These are phyloP conservation scores for Phaeophleospora eucalypticola DNA, from an alignment of 2,329 filamentous ascomycete species.

Conservation along the genomic window DNA sequence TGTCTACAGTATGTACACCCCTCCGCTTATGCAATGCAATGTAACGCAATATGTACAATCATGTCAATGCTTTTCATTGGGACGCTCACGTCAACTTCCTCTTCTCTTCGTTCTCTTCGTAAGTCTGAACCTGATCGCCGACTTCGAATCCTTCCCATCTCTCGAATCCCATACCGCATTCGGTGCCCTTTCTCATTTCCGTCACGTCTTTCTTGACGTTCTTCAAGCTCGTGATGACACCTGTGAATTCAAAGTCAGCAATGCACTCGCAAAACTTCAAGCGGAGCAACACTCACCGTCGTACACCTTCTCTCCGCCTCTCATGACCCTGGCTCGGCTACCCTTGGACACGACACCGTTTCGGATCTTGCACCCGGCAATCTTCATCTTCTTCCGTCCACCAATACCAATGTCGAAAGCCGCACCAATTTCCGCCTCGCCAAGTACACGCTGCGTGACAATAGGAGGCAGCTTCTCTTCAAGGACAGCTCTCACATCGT, in stretches of 20 bases:
- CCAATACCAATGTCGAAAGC: constrained; percentile 80
- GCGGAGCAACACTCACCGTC: constrained; percentile 63
- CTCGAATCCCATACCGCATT: constrained; percentile 85
- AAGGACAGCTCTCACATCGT: constrained; percentile 66
- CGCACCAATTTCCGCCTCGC: constrained; percentile 81
- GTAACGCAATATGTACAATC: no score
- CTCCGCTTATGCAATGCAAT: no score
- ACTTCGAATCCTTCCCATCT: constrained; percentile 71
- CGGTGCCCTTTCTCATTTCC: constrained; percentile 87
- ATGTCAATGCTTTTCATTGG: no score
- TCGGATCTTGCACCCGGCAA: constrained; percentile 83
- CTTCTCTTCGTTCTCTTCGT: constrained; percentile 20
- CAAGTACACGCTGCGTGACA: constrained; percentile 66
- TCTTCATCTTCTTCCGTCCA: constrained; percentile 63
- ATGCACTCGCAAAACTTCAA: not conserved
- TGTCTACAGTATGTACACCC: no score
- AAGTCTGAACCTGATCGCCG: constrained; percentile 66
- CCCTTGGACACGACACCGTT: constrained; percentile 69
- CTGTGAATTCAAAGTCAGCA: constrained; percentile 44
- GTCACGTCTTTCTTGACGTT: constrained; percentile 86
- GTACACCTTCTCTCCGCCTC: constrained; percentile 64
- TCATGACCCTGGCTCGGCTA: constrained; percentile 65
- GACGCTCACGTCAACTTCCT: no score
- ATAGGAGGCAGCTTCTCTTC: constrained; percentile 65
- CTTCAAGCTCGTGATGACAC: constrained; percentile 75